Evolutionary conservation across 805 yeast species (phyloP), one percentile per base, ranked within the genome.

Genomic region (Pichia cabralensis): DNA sequence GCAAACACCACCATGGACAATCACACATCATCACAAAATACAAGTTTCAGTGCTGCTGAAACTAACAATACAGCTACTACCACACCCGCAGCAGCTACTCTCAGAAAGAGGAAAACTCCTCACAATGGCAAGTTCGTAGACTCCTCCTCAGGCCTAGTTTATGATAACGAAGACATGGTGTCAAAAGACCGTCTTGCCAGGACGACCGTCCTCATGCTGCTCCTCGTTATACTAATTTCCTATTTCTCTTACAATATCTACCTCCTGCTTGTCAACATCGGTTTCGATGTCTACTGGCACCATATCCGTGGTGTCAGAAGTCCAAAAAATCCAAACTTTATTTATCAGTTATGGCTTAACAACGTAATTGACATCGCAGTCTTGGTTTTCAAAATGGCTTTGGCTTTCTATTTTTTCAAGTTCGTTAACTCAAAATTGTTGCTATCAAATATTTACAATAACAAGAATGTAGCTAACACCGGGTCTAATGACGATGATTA

Each of bases 371-470:
- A 47, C 26, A 20, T 42, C 1, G 23, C 41, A 5, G 40, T 39
- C 18, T 21, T 52, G 3, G 8, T 41, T 3, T 26, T 49, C 5
- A 48, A 53, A 36, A 26, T 40, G 20, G 23, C 38, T 13, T 7
- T 43, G 3, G 40, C 43, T 19, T 36, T 36, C 31, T 48, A 44
- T 22, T 23, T 42, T 7, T 38, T 49, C 17, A 42, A 38, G 22
- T 45, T 32, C 19, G 36, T 54, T 28, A 52, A 55, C 34, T 24
- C 31, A 2, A 35, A 33, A 21, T 33, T 55, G 8, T 40, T 55
- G 11, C 38, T 52, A n/a, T 33, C 36, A 6, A 33, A 41, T 18
- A n/a, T n/a, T n/a, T n/a, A n/a, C n/a, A n/a, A n/a, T n/a, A n/a
- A n/a, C n/a, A n/a, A n/a, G n/a, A n/a, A n/a, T n/a, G n/a, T n/a